A percentile compares a stretch with the other conserved stretches of the same genome.
Evolutionary conservation across 768 basidiomycete species (phyloP).

Genomic region (Rhodosporidiobolus sp.): DNA sequence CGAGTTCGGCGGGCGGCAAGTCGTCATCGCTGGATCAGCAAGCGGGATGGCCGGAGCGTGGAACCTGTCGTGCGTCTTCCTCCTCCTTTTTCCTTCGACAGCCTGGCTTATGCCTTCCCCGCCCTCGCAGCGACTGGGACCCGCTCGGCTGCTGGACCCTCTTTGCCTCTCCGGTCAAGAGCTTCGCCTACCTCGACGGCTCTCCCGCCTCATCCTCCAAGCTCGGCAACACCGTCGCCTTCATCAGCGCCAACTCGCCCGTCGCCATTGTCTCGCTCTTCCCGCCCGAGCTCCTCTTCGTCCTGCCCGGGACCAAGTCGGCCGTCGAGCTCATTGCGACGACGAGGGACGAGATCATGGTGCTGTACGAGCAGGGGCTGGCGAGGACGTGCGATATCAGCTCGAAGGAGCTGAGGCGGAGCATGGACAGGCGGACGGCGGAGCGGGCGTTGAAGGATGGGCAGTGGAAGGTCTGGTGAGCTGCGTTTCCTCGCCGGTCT

Average conservation of each 20-base stretch:
- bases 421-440: slow-evolving; percentile 71
- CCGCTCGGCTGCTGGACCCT: slow-evolving; percentile 68
- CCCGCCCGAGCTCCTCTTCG: slow-evolving; percentile 63
- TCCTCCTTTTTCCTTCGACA: not conserved
- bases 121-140: slow-evolving; percentile 58
- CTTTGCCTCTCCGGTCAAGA: slow-evolving; percentile 64
- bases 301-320: slow-evolving; percentile 76
- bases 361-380: slow-evolving; percentile 70
- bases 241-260: slow-evolving; percentile 35
- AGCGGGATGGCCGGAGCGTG: slow-evolving; percentile 76
- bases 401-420: slow-evolving; percentile 78
- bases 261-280: slow-evolving; percentile 68
- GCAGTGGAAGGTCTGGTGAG: slow-evolving; percentile 71
- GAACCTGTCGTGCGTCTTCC: slow-evolving; percentile 59
- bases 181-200: slow-evolving; percentile 60
- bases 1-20: slow-evolving; percentile 47
- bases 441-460: slow-evolving; percentile 66
- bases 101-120: not conserved
- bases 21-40: slow-evolving; percentile 70
- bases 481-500: not conserved
- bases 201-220: slow-evolving; percentile 48
- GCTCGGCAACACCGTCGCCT: slow-evolving; percentile 19
- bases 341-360: slow-evolving; percentile 64
- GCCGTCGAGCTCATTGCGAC: slow-evolving; percentile 62
- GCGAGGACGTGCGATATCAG: slow-evolving; percentile 84